Percentiles rank a stretch among this genome's conserved stretches.
Evolutionary conservation across 345 rosid species (phyloP).

Genomic region (Aquilaria sinensis): DNA sequence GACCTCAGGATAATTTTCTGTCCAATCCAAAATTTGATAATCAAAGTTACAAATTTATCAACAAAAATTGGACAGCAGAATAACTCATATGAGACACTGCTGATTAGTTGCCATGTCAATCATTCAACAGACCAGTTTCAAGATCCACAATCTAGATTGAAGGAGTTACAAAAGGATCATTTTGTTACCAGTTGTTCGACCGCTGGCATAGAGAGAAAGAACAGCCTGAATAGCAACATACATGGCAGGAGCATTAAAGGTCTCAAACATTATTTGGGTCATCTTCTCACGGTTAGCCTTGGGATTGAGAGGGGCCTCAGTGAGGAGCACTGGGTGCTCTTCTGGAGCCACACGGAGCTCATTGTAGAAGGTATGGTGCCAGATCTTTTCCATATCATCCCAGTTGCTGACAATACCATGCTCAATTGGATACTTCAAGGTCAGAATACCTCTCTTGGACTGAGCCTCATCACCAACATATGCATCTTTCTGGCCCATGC

Average conservation of each 20-base stretch:
- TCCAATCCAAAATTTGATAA: neutral
- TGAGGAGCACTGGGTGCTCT: conserved; percentile 70
- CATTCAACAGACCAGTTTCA: neutral
- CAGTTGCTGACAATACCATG: conserved; percentile 95
- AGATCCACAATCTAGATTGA: neutral
- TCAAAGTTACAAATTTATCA: too few species aligned
- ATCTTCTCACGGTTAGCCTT: conserved; percentile 98
- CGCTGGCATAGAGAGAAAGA: conserved; percentile 88
- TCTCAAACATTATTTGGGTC: conserved; percentile 95
- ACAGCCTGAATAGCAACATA: conserved; percentile 95
- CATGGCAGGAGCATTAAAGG: conserved; percentile 89
- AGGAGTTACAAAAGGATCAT: too few species aligned
- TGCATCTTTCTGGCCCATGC: conserved; percentile 83
- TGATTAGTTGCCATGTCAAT: neutral
- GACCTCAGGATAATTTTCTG: neutral
- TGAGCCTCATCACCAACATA: conserved; percentile 94
- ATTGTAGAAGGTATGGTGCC: conserved; percentile 94
- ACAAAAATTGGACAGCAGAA: too few species aligned
- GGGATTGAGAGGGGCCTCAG: conserved; percentile 95
- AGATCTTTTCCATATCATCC: conserved; percentile 96
- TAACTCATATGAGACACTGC: neutral
- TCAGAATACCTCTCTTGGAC: conserved; percentile 61
- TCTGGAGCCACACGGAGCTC: conserved; percentile 97
- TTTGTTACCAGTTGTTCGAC: conserved; percentile 87
- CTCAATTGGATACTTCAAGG: conserved; percentile 75